Evolutionary conservation across 768 basidiomycete species (phyloP), one percentile per base, ranked within the genome.

Genomic region (Mycena pura): DNA sequence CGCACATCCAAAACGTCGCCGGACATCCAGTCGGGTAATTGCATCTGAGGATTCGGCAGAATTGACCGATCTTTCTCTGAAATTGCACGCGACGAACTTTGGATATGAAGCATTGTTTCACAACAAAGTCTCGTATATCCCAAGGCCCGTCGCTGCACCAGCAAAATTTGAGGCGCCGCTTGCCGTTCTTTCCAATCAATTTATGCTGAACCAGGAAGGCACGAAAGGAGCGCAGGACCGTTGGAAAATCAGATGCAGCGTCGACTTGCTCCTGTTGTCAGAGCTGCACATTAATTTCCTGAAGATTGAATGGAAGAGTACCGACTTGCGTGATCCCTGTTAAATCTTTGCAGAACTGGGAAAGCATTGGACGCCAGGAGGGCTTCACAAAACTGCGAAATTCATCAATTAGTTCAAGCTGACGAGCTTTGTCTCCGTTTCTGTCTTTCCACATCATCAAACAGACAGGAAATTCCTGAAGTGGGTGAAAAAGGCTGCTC

Each of bases 251-350:
- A 11, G 95, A 93, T 1, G 95, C 90, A 8, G 69, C 55, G 71
- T 97, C 86, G 27, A 99, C 91, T 77, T 93, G 89, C 13, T 80
- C 82, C 95, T 97, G 72, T 46, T 41, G n/a, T n/a, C 28, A 36
- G 19, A 43, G n/a, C 7, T 22, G 31, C 22, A 43, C 49, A 5
- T 43, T 28, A 55, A 54, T 19, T 43, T 60, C 63, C 59, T 29
- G 24, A 41, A 51, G 61, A 32, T 31, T 24, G 57, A 17, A 40
- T 57, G 44, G 24, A 17, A 44, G 43, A 59, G 49, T 29, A 71
- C 87, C 63, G 61, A 96, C 96, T 82, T 99, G 96, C 3, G 88
- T 89, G 58, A 99, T 95, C 17, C 95, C 95, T 10, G 96, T 99
- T 44, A 99, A 80, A 32, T 85, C 75, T 19, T 82, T 93, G 73